Percentiles rank a stretch among this genome's conserved stretches.
These are phyloP conservation scores for Oligophagozyma castellii DNA, from an alignment of 1,139 yeast genomes.

Conservation along the genomic window DNA sequence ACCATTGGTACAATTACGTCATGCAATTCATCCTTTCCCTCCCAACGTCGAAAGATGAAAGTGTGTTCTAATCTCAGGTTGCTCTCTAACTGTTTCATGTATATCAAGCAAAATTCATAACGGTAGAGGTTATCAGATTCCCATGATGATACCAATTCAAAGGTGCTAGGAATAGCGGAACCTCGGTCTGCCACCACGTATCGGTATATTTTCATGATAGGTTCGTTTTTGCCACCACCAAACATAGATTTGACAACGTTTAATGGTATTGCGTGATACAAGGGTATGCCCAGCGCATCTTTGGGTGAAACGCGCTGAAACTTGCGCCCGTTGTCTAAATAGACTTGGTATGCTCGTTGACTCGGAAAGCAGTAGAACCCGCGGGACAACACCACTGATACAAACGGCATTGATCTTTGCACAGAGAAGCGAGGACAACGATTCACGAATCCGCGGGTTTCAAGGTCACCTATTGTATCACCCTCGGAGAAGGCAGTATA, in stretches of 20 bases:
- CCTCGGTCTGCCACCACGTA: slow-evolving; percentile 9
- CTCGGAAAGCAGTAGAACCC: slow-evolving; percentile 24
- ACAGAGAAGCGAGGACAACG: slow-evolving; percentile 16
- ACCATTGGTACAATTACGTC: slow-evolving; percentile 7
- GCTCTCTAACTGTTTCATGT: slow-evolving; percentile 7
- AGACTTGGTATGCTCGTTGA: slow-evolving; percentile 18
- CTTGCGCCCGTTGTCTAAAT: slow-evolving; percentile 18
- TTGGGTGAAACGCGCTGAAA: slow-evolving; percentile 10
- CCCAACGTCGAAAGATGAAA: slow-evolving; percentile 10
- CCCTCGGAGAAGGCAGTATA: slow-evolving; percentile 14
- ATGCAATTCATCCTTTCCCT: slow-evolving; percentile 3
- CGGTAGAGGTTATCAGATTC: slow-evolving; percentile 8
- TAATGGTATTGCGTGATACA: slow-evolving; percentile 22
- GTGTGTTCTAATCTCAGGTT: slow-evolving; percentile 13
- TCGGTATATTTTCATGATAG: slow-evolving; percentile 21
- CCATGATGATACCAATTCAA: slow-evolving; percentile 6
- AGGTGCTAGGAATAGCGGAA: slow-evolving; percentile 6
- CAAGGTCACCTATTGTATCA: slow-evolving; percentile 18
- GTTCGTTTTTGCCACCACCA: slow-evolving; percentile 12
- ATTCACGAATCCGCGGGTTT: slow-evolving; percentile 16
- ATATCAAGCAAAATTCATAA: slow-evolving; percentile 14
- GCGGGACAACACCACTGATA: slow-evolving; percentile 20
- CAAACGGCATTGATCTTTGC: slow-evolving; percentile 22
- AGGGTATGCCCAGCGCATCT: slow-evolving; percentile 22
- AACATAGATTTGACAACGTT: slow-evolving; percentile 21